Evolutionary conservation across 306 rosid species (phyloP).

Genomic region (Vigna reflexopilosa): DNA sequence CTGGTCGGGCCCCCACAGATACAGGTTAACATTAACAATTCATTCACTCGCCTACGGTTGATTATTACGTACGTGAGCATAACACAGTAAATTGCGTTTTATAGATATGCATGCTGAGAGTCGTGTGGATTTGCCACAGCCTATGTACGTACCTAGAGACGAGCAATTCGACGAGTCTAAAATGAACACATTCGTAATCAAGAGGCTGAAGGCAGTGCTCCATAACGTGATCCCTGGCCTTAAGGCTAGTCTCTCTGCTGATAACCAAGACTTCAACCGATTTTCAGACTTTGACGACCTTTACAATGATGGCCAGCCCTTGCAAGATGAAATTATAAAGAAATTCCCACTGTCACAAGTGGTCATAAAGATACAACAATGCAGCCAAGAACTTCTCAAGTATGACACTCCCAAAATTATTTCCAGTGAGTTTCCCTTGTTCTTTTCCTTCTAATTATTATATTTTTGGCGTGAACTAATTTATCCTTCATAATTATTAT

Average conservation of each 20-base stretch:
- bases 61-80: background rate
- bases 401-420: slow-evolving; percentile 76
- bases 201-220: slow-evolving; percentile 78
- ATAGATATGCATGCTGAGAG: slow-evolving; percentile 73
- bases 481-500: background rate
- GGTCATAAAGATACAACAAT: slow-evolving; percentile 62
- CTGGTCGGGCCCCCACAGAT: slow-evolving; percentile 71
- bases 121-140: slow-evolving; percentile 75
- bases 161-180: slow-evolving; percentile 87
- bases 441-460: background rate
- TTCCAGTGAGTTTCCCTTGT: slow-evolving; percentile 64
- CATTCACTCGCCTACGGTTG: background rate
- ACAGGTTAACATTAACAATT: slow-evolving; percentile 56
- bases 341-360: slow-evolving; percentile 66
- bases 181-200: slow-evolving; percentile 61
- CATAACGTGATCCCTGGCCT: slow-evolving; percentile 77
- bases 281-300: slow-evolving; percentile 78
- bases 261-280: slow-evolving; percentile 66
- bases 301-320: slow-evolving; percentile 65
- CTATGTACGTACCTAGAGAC: slow-evolving; percentile 84
- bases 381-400: slow-evolving; percentile 69
- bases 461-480: background rate
- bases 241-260: slow-evolving; percentile 64
- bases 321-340: slow-evolving; percentile 64
- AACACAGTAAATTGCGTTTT: background rate